These are phyloP conservation scores for Liquidambar formosana DNA, from an alignment of 164 flowering plant species.

Conservation along the genomic window DNA sequence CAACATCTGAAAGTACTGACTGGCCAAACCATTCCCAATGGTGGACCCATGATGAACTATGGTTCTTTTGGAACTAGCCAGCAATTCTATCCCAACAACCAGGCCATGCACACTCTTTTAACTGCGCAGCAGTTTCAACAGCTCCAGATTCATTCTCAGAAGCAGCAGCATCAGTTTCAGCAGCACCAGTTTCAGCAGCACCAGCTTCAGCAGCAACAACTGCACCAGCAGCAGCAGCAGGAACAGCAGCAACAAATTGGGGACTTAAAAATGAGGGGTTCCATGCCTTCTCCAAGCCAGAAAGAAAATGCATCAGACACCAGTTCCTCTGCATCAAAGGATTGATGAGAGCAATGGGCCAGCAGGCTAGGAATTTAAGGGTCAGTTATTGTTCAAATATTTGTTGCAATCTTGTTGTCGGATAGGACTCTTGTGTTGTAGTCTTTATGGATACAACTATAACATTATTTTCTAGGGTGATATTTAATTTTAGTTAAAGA, in stretches of 20 bases:
- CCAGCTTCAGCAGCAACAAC: slow-evolving; percentile 18
- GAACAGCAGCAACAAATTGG: slow-evolving; percentile 34
- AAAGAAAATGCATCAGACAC: slow-evolving; percentile 45
- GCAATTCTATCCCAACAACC: slow-evolving; percentile 65
- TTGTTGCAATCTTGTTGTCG: neutral
- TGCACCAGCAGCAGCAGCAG: slow-evolving; percentile 24
- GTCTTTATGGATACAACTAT: neutral
- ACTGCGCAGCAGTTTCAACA: slow-evolving; percentile 93
- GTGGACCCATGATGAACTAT: slow-evolving; percentile 73
- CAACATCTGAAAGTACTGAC: slow-evolving; percentile 88
- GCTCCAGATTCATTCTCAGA: slow-evolving; percentile 89
- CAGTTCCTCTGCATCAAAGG: slow-evolving; percentile 23
- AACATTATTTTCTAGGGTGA: neutral
- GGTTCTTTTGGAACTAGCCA: slow-evolving; percentile 56
- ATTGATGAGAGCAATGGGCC: slow-evolving; percentile 17
- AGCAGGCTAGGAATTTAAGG: neutral
- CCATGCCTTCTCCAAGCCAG: slow-evolving; percentile 39
- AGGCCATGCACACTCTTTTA: slow-evolving; percentile 63
- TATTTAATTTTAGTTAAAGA: slow-evolving; percentile 8
- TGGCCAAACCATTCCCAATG: slow-evolving; percentile 75
- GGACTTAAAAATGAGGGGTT: slow-evolving; percentile 43
- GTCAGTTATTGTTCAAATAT: slow-evolving; percentile 1
- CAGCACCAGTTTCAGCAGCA: slow-evolving; percentile 42
- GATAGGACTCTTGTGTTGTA: neutral
- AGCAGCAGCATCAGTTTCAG: slow-evolving; percentile 65